Conservation (phyloP, 1,139 yeast species). For the Trichomonascaceae sp. region DNA sequence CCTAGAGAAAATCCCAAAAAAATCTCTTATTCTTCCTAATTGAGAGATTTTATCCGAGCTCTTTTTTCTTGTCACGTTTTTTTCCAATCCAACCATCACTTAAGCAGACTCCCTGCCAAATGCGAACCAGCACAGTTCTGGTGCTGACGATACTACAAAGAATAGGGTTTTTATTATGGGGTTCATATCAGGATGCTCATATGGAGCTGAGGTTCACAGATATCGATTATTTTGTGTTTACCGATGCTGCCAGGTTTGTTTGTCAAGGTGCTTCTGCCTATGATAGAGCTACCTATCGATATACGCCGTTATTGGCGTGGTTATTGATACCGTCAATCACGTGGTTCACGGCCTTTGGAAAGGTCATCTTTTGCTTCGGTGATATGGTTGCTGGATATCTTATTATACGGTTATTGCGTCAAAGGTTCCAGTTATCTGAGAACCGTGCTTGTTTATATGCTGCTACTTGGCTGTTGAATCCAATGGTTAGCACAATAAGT, state of each 20-base stretch:
- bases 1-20: no score
- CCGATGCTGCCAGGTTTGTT: conserved; percentile 84
- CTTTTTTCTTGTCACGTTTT: no score
- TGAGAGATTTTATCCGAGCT: not conserved
- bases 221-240: conserved; percentile 85
- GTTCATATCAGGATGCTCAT: conserved; percentile 76
- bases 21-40: no score
- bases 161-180: conserved; percentile 66
- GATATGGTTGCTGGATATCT: conserved; percentile 78
- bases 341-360: conserved; percentile 61
- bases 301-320: conserved; percentile 89
- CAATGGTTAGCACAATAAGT: conserved; percentile 90
- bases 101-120: not conserved
- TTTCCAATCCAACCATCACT: not conserved
- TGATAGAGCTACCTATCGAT: conserved; percentile 78
- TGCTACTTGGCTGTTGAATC: conserved; percentile 81
- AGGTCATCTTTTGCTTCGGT: conserved; percentile 64
- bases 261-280: conserved; percentile 65
- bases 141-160: conserved; percentile 33
- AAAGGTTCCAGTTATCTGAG: conserved; percentile 26
- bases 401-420: conserved; percentile 43
- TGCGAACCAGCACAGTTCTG: conserved; percentile 14
- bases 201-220: conserved; percentile 86
- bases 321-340: conserved; percentile 59
- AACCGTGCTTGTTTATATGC: conserved; percentile 39